phyloP scores from a whole-genome alignment of 2,329 filamentous ascomycete species.

The Phialocephala sp. region DNA sequence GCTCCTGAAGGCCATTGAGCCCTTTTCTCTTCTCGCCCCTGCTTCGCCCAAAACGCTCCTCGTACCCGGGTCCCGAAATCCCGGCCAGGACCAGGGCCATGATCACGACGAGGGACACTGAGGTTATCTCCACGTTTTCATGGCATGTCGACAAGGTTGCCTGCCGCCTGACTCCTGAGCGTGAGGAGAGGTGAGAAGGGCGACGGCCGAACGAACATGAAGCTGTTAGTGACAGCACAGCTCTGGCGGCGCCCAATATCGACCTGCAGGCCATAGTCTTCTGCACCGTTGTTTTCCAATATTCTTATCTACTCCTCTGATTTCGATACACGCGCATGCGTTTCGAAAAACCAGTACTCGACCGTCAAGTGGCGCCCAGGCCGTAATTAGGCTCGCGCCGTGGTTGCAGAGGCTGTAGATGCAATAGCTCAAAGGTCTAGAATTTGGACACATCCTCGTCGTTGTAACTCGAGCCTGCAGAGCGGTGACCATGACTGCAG shows the following conservation, averaged over 20 bases:
- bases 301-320: not conserved
- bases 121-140: not conserved
- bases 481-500: not conserved
- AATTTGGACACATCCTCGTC: not conserved
- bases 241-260: not conserved
- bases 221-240: not conserved
- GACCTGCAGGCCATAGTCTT: not conserved
- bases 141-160: conserved; percentile 2
- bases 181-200: too few relatives aligned
- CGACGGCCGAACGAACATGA: not conserved
- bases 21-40: not conserved
- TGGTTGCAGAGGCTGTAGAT: not conserved
- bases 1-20: not conserved
- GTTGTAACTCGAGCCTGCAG: not conserved
- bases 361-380: not conserved
- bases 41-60: not conserved
- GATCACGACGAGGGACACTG: too few relatives aligned
- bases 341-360: not conserved
- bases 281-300: not conserved
- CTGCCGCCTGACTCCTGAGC: not conserved
- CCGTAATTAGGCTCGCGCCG: not conserved
- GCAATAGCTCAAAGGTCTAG: not conserved
- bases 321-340: not conserved
- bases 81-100: not conserved
- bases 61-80: not conserved